A percentile compares a stretch with the other conserved stretches of the same genome.
These are phyloP conservation scores for Aspergillus aculeatinus DNA, from an alignment of 2,329 filamentous ascomycete species.

Conservation along the genomic window DNA sequence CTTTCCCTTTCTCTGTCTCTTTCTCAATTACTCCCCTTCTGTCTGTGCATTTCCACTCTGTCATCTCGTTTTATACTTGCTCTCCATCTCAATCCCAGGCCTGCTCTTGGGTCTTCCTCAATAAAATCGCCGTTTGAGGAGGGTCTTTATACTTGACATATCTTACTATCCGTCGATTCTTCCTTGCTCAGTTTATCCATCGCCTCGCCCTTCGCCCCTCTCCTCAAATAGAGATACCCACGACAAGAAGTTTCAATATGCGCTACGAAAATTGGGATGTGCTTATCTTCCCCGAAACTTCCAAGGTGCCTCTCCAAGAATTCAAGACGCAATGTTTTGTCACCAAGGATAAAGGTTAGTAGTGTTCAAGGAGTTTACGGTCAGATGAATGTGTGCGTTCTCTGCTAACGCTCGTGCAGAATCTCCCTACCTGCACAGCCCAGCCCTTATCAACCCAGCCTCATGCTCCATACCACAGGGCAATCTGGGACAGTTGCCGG, in stretches of 20 bases:
- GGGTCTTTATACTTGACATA: conserved; percentile 20
- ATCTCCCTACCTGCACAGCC: conserved; percentile 52
- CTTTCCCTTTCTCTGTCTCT: neutral
- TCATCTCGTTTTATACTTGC: neutral
- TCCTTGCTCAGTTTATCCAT: conserved; percentile 31
- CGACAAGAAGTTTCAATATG: conserved; percentile 54
- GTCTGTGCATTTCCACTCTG: neutral
- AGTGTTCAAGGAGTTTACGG: conserved; percentile 22
- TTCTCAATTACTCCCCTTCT: neutral
- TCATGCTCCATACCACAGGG: conserved; percentile 26
- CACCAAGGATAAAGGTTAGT: conserved; percentile 51
- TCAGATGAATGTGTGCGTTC: conserved; percentile 8
- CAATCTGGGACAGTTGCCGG: conserved; percentile 53
- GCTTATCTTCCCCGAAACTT: conserved; percentile 70
- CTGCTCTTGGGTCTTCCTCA: neutral
- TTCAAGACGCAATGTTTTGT: conserved; percentile 78
- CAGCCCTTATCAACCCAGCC: conserved; percentile 36
- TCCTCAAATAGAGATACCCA: conserved; percentile 25
- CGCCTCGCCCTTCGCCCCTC: too few relatives aligned
- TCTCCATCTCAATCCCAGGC: conserved; percentile 8
- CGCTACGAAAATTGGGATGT: conserved; percentile 86
- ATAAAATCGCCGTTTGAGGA: neutral
- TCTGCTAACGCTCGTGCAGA: conserved; percentile 41
- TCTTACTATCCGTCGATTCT: conserved; percentile 19
- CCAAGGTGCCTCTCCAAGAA: conserved; percentile 72